A percentile compares a stretch with the other conserved stretches of the same genome.
These are phyloP conservation scores for Westerdykella ornata DNA, from an alignment of 2,329 filamentous ascomycete genomes.

Conservation along the genomic window DNA sequence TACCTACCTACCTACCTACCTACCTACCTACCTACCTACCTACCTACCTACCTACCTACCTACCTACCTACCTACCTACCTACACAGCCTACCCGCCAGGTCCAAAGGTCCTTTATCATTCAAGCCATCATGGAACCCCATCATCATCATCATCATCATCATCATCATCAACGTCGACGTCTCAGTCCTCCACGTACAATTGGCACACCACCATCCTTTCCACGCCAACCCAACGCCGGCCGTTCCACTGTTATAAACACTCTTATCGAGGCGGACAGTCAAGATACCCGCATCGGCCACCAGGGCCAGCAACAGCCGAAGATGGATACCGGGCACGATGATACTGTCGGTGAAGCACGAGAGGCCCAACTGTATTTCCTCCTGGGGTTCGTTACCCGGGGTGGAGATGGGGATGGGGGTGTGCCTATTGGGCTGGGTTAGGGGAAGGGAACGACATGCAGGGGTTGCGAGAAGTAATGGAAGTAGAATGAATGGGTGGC, in stretches of 20 bases:
- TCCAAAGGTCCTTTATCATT: conserved; percentile 36
- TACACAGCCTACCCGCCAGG: conserved; percentile 48
- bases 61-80: conserved; percentile 8
- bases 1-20: conserved; percentile 33
- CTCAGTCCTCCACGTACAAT: background rate
- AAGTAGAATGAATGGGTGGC: too few species aligned
- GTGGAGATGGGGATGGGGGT: background rate
- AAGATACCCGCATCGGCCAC: too few species aligned
- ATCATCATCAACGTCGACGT: background rate
- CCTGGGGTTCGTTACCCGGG: conserved; percentile 18
- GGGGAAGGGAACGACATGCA: background rate
- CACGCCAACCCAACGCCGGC: too few species aligned
- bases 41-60: too few species aligned
- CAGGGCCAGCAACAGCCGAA: too few species aligned
- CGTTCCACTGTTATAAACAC: too few species aligned
- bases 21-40: conserved; percentile 37
- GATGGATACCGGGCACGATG: background rate
- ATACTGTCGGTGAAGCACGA: conserved; percentile 7
- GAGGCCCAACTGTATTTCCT: conserved; percentile 24
- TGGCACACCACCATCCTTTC: too few species aligned
- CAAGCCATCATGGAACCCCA: background rate
- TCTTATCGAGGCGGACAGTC: too few species aligned
- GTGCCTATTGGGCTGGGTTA: conserved; percentile 12
- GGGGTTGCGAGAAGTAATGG: too few species aligned
- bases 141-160: conserved; percentile 1